Evolutionary conservation across 192 early-diverging fungal genomes (phyloP).

Genomic region (Umbelopsis vinacea): DNA sequence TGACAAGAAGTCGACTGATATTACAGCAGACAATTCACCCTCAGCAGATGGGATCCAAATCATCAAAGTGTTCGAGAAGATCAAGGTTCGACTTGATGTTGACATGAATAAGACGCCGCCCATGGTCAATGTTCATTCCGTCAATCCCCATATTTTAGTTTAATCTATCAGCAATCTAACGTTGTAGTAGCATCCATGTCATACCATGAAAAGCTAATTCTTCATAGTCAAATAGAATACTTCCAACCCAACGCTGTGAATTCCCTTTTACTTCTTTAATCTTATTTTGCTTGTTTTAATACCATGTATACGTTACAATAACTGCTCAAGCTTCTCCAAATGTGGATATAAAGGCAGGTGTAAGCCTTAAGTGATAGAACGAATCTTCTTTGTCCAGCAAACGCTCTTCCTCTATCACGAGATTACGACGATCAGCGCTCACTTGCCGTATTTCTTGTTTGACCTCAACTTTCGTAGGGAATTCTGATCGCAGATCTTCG

Average conservation of each 20-base stretch:
- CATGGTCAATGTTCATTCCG: conserved; percentile 50
- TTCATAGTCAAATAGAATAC: too few relatives aligned
- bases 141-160: conserved; percentile 43
- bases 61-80: conserved; percentile 42
- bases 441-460: conserved; percentile 14
- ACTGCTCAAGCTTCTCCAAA: conserved; percentile 9
- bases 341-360: conserved; percentile 7
- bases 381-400: conserved; percentile 3
- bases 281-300: neutral
- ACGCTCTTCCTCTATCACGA: conserved; percentile 12
- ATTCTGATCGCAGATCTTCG: conserved; percentile 13
- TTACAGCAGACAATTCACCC: neutral
- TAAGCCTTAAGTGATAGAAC: conserved; percentile 8
- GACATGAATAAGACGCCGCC: conserved; percentile 51
- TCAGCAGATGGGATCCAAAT: conserved; percentile 25
- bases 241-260: neutral
- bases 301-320: neutral
- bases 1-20: too few relatives aligned
- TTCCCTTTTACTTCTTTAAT: neutral
- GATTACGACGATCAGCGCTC: conserved; percentile 3
- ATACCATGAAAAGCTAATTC: too few relatives aligned
- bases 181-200: too few relatives aligned
- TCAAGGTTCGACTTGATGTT: conserved; percentile 49
- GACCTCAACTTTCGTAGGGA: conserved; percentile 1
- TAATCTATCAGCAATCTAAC: too few relatives aligned